Evolutionary conservation across 2,329 filamentous ascomycete genomes (phyloP), one percentile per base, ranked within the genome.

Genomic region (Curvularia spicifera): DNA sequence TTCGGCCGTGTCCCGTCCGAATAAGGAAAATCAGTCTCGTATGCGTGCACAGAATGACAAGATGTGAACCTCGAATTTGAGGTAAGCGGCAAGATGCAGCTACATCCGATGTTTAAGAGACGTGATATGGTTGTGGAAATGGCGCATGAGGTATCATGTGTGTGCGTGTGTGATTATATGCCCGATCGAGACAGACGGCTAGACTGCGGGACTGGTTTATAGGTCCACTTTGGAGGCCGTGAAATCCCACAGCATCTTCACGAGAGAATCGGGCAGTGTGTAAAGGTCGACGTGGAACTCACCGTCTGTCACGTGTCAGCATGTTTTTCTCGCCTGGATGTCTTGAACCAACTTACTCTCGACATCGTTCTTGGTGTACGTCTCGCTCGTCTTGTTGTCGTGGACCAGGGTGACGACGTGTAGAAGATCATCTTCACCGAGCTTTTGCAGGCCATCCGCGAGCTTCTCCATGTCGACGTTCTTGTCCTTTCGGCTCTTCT

Each of bases 201-300:
- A 37, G 29, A 22, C 24, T 10, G 45, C 3, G 22, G 26, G 53
- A 44, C 18, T 28, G 24, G 24, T 53, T 62, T 75, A 77, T 64
- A 76, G 62, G 9, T 76, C 70, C 15, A 65, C 69, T 66, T 73
- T 75, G 15, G 62, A 61, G 15, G 73, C 64, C 42, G 86, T 86
- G 75, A 95, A 96, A 61, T 97, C 94, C 94, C 94, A 98, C 59
- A 99, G 88, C 87, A 92, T 93, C 78, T 95, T 96, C 75, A 95
- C 90, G 37, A 98, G 84, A 28, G 82, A 80, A 66, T 98, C 95
- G 0, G 95, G 93, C 64, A 99, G 87, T n/a, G 95, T 98, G 81
- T 97, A 98, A 57, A 99, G 85, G 74, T 99, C 95, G 68, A 99
- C 94, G 60, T 97, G 95, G 81, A 99, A 99, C 80, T 99, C 95